phyloP scores from a whole-genome alignment of 192 early-diverging fungal genomes.

The Backusella parvicylindrica region DNA sequence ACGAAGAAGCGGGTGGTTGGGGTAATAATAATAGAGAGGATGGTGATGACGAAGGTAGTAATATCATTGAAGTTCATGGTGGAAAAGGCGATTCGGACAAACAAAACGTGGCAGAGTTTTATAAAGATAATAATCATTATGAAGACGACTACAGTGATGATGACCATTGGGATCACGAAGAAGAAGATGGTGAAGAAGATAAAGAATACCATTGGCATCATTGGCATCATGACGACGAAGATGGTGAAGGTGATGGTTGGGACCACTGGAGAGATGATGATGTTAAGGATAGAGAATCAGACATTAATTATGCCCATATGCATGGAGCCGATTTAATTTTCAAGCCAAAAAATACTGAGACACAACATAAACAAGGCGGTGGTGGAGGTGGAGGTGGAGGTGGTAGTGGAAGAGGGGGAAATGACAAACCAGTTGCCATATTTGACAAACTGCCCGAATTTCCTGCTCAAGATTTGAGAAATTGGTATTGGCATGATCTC shows the following conservation, averaged over 20 bases:
- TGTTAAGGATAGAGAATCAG: neutral
- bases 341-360: neutral
- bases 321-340: neutral
- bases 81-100: neutral
- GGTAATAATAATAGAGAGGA: no score
- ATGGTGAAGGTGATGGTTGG: neutral
- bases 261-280: neutral
- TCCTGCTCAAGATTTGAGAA: neutral
- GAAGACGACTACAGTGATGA: neutral
- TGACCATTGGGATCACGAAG: neutral
- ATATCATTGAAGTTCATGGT: neutral
- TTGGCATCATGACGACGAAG: neutral
- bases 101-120: neutral
- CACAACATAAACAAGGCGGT: neutral
- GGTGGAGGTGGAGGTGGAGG: neutral
- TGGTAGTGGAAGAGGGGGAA: neutral
- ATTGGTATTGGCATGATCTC: slow-evolving; percentile 19
- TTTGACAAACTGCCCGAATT: slow-evolving; percentile 11
- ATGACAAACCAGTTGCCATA: neutral
- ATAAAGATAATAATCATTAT: neutral
- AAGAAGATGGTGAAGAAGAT: neutral
- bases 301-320: neutral
- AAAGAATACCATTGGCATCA: neutral
- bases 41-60: no score
- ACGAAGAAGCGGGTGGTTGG: neutral